A percentile compares a stretch with the other conserved stretches of the same genome.
Conservation (phyloP, 1,284 basidiomycete genomes). For the Tilletia setariae region DNA sequence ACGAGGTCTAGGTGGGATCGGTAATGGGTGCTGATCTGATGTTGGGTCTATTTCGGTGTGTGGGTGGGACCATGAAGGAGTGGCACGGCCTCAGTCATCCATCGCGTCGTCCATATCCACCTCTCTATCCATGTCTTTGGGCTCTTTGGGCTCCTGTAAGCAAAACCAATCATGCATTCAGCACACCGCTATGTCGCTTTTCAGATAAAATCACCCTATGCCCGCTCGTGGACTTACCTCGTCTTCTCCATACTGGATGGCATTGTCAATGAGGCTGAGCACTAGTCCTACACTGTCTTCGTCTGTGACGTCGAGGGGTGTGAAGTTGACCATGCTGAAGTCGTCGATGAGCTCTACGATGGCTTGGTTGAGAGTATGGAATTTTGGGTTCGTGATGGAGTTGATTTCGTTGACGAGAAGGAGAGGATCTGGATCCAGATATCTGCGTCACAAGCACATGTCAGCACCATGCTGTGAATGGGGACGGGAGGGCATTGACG, state of each 20-base stretch:
- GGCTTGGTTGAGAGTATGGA: constrained; percentile 88
- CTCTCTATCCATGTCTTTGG: constrained; percentile 51
- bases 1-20: neutral
- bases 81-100: neutral
- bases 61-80: too few relatives aligned
- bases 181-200: neutral
- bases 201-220: neutral
- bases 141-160: constrained; percentile 47
- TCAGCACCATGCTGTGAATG: neutral
- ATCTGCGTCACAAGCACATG: constrained; percentile 59
- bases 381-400: constrained; percentile 72
- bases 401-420: constrained; percentile 71
- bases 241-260: constrained; percentile 71
- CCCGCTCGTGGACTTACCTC: constrained; percentile 24
- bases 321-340: constrained; percentile 93
- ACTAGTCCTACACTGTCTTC: constrained; percentile 86
- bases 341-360: constrained; percentile 96
- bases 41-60: too few relatives aligned
- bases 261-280: constrained; percentile 92
- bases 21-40: neutral
- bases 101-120: constrained; percentile 20
- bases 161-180: neutral
- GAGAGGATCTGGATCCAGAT: constrained; percentile 93
- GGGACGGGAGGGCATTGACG: neutral
- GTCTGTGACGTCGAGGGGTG: constrained; percentile 85